Evolutionary conservation across 805 yeast genomes (phyloP), one percentile per base, ranked within the genome.

Genomic region (Lipomyces lipofer): DNA sequence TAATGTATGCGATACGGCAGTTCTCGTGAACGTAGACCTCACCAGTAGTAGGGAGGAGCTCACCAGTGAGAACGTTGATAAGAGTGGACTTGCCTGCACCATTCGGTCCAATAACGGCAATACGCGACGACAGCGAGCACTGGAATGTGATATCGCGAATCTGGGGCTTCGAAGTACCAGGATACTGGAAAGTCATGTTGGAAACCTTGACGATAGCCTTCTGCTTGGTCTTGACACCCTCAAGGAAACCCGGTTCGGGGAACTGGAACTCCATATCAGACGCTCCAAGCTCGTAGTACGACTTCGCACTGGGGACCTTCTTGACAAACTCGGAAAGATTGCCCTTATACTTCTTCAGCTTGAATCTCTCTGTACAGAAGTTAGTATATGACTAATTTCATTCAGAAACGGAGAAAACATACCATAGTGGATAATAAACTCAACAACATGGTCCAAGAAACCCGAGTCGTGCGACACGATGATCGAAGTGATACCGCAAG

Each of bases 241-340:
- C 98, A 73, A 94, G 85, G 95, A 86, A 92, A 88, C 99, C 99
- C 78, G 99, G 99, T 80, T 88, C 97, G 75, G 99, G 99, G 97
- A 94, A 94, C 67, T 72, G 76, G 86, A 94, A 94, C 79, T 91
- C 96, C 70, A 91, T 78, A 73, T 89, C 97, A 66, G 99, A 92
- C 71, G 97, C 97, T 73, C 96, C 96, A 71, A 94, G 83, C 81
- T 92, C 98, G 82, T 89, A 90, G 86, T 94, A 94, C 68, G 98
- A 85, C 82, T 90, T 87, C 75, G 98, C 99, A 71, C 97, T 83
- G 78, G 99, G 99, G 73, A 94, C 95, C 82, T 88, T 88, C 86
- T 88, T 88, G 75, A 94, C 97, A 76, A 94, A 92, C 80, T 92
- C 99, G 68, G 98, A 83, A 75, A 94, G 84, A 88, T 94, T 94